These are phyloP conservation scores for Albophoma yamanashiensis DNA, from an alignment of 2,329 filamentous ascomycete genomes.

Conservation along the genomic window DNA sequence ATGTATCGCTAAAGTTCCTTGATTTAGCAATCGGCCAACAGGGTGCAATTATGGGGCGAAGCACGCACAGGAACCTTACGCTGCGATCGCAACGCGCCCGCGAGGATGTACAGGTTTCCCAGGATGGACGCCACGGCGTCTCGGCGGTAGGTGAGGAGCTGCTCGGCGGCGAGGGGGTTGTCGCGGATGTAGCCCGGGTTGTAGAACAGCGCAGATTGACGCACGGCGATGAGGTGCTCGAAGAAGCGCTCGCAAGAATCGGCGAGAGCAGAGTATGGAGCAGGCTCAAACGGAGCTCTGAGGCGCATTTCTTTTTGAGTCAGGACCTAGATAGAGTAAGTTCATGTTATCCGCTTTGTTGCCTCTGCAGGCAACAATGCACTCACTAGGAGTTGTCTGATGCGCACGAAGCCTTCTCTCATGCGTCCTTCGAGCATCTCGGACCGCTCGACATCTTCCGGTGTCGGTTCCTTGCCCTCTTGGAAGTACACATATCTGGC, in stretches of 20 bases:
- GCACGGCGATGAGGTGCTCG: conserved; percentile 45
- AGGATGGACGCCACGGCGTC: conserved; percentile 48
- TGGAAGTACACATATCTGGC: conserved; percentile 50
- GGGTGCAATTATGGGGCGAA: not conserved
- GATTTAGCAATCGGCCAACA: not conserved
- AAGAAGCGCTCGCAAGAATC: conserved; percentile 47
- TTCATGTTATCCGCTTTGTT: not conserved
- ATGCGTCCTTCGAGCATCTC: conserved; percentile 48
- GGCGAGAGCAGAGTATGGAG: conserved; percentile 45
- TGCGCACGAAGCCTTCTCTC: conserved; percentile 48
- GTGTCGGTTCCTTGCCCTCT: conserved; percentile 37
- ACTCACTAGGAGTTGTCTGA: conserved; percentile 41
- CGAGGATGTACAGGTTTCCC: conserved; percentile 47
- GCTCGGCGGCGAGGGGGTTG: conserved; percentile 35
- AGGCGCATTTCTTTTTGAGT: conserved; percentile 50
- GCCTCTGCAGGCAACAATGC: too few relatives aligned
- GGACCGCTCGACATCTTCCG: conserved; percentile 38
- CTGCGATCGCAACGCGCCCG: conserved; percentile 40
- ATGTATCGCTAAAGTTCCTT: conserved; percentile 32
- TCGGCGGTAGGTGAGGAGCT: conserved; percentile 38
- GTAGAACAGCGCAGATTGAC: conserved; percentile 47
- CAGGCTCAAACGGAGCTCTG: conserved; percentile 43
- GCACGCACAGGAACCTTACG: conserved; percentile 35
- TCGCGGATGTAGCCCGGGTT: conserved; percentile 41
- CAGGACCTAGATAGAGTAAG: conserved; percentile 24